phyloP scores from a whole-genome alignment of 106 monocot species.

The Chionographis japonica region DNA sequence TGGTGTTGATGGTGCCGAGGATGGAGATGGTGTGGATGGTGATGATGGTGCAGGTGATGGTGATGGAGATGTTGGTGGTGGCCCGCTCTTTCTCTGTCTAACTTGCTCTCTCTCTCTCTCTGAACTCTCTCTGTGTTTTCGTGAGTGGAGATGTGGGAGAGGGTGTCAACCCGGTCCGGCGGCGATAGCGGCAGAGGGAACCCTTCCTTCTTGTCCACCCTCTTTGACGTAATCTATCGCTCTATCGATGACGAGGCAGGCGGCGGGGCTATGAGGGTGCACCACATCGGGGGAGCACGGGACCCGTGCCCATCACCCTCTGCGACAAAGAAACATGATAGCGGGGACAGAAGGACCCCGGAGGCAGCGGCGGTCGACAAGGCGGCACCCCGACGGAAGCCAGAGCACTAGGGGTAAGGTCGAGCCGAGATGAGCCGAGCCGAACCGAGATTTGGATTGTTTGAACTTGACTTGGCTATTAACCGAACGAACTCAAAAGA shows the following conservation, averaged over 20 bases:
- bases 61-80: no score
- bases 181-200: not conserved
- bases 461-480: no score
- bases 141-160: slow-evolving; percentile 12
- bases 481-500: no score
- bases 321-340: no score
- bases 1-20: no score
- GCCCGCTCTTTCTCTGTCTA: not conserved
- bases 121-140: not conserved
- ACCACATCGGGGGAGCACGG: not conserved
- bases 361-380: not conserved
- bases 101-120: not conserved
- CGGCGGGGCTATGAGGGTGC: no score
- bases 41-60: no score
- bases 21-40: no score
- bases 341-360: no score
- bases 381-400: no score
- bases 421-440: no score
- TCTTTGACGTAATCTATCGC: slow-evolving; percentile 28
- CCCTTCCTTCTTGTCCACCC: slow-evolving; percentile 22
- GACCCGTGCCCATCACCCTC: not conserved
- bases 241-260: slow-evolving; percentile 12
- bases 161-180: not conserved
- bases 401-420: not conserved
- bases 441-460: no score